Base-by-base conservation (phyloP, 2,329 filamentous ascomycete species). In the Aspergillus sp. region DNA sequence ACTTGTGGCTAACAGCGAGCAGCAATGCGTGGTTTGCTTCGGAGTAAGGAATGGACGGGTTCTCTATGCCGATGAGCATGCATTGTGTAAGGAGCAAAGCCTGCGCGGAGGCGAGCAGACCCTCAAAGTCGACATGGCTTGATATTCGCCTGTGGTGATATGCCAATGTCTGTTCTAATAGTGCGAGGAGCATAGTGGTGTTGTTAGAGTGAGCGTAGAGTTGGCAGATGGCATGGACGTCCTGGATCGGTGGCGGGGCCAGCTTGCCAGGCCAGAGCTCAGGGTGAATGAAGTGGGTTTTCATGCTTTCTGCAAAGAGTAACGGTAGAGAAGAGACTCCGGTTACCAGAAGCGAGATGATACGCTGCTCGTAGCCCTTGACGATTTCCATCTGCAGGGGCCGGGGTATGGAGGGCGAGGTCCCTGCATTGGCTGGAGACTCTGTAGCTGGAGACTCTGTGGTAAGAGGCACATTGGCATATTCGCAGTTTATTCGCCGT, bases 221-320 rank as follows among this genome's bases (percentile, higher is more conserved):
- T 33, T 56, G 61, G 53, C 68, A 69, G 17, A 70, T 52, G 3
- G 52, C 33, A 27, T 63, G 58, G 5, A 66, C 55, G 9, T 70
- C 62, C 6, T 46, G 59, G 9, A 69, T 61, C 2, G 62, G 46
- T 4, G 24, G 21, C 7, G 59, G 59, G 7, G 61, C 52, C 6
- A 48, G 37, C 9, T 41, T 40, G 6, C 33, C 48, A 8, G 59
- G 40, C 39, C 65, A 66, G 9, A 68, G 21, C 17, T 64, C 63
- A 2, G 68, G 66, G 37, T 69, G 68, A 9, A 71, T 63, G 33
- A 71, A 70, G 9, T 61, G 33, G 0, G 66, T 67, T 43, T 69
- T 66, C 23, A 62, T 50, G 14, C 53, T 56, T 17, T 50, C 19
- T 4, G 64, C 59, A 37, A 68, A 70, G 3, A 47, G 31, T 1